These are phyloP conservation scores for Ephemerocybe angulata DNA, from an alignment of 768 basidiomycete species.

Conservation along the genomic window DNA sequence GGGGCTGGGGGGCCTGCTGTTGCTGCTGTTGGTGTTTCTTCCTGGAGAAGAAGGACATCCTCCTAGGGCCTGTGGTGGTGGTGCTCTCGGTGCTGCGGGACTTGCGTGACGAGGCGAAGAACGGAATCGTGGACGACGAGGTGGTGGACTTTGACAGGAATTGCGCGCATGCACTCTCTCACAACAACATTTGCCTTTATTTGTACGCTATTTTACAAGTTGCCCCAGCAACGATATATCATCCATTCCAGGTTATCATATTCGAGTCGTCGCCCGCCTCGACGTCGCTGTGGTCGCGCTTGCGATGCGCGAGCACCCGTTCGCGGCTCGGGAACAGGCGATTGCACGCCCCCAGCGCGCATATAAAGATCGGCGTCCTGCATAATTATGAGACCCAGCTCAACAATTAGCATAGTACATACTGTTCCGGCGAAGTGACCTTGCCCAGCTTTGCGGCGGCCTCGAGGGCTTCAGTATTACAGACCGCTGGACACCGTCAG, in stretches of 20 bases:
- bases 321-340: conserved; percentile 71
- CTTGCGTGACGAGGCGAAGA: not conserved
- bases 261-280: not conserved
- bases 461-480: conserved; percentile 39
- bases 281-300: conserved; percentile 59
- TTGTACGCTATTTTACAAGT: conserved; percentile 5
- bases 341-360: conserved; percentile 59
- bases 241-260: not conserved
- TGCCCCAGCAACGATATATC: conserved; percentile 7
- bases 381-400: not conserved
- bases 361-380: conserved; percentile 82
- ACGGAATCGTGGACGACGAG: conserved; percentile 7
- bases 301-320: conserved; percentile 65
- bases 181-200: conserved; percentile 3
- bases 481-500: not conserved
- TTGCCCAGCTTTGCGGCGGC: conserved; percentile 44
- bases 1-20: conserved; percentile 8
- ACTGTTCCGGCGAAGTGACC: conserved; percentile 67
- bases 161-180: not conserved
- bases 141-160: conserved; percentile 9
- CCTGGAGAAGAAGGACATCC: conserved; percentile 94
- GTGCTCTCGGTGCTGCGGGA: conserved; percentile 1
- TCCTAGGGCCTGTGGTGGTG: conserved; percentile 39
- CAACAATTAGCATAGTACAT: conserved; percentile 21
- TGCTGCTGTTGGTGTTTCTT: conserved; percentile 60